Conservation (phyloP, 345 rosid genomes). For the Eucalyptus marginata region DNA sequence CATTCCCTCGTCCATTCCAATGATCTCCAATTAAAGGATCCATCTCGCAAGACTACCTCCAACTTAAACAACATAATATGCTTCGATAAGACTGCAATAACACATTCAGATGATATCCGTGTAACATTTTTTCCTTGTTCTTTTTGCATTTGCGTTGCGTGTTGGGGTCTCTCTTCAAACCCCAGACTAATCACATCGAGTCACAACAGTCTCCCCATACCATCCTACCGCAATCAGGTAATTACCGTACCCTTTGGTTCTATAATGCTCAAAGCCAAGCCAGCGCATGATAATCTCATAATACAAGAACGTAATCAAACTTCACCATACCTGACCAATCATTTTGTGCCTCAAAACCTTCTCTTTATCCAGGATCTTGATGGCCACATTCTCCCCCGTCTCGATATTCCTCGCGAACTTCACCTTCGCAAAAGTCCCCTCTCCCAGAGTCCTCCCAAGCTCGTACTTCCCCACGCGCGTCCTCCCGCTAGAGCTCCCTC, state of each 20-base stretch:
- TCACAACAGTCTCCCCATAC: background rate
- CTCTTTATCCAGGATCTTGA: constrained; percentile 92
- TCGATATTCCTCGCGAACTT: constrained; percentile 75
- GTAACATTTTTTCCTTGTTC: background rate
- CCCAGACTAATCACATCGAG: background rate
- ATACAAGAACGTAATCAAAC: background rate
- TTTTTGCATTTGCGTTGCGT: background rate
- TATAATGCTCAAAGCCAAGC: background rate
- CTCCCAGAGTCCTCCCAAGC: constrained; percentile 86
- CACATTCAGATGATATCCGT: background rate
- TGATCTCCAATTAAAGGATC: background rate
- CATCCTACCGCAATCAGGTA: background rate
- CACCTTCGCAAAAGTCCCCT: constrained; percentile 97
- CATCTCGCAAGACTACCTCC: background rate
- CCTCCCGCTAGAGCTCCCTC: constrained; percentile 27
- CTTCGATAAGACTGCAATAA: background rate
- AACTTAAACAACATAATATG: background rate
- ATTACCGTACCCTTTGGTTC: background rate
- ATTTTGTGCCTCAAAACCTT: constrained; percentile 81
- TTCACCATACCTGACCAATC: constrained; percentile 66
- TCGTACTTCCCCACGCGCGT: constrained; percentile 98
- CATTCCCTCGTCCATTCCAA: background rate
- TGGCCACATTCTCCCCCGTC: constrained; percentile 74
- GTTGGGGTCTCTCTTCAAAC: background rate
- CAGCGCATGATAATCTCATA: background rate